Evolutionary conservation across 106 monocot genomes (phyloP).

Genomic region (Dioscorea zingiberensis): DNA sequence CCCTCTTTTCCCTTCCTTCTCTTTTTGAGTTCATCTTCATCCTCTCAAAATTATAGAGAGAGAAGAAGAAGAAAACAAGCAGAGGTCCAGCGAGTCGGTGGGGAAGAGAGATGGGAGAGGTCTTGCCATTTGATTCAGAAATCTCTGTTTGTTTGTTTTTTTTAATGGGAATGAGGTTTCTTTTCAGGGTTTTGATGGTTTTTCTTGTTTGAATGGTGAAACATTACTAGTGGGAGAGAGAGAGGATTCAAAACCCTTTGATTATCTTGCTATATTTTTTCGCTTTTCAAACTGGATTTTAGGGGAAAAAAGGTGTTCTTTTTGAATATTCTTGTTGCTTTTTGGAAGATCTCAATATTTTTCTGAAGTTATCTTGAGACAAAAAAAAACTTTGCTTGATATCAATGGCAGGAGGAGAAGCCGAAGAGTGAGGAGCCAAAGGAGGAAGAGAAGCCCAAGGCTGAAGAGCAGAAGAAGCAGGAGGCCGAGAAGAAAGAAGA

Average conservation of each 20-base stretch:
- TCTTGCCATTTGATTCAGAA: neutral
- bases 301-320: too few species aligned
- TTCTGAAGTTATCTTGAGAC: too few species aligned
- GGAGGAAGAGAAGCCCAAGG: conserved; percentile 29
- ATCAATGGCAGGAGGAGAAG: conserved; percentile 19
- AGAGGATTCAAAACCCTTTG: too few species aligned
- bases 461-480: conserved; percentile 24
- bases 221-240: too few species aligned
- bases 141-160: neutral
- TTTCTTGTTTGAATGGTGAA: too few species aligned
- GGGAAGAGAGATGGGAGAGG: conserved; percentile 4
- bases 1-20: too few species aligned
- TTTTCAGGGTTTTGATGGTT: too few species aligned
- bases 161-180: neutral
- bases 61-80: neutral
- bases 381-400: neutral
- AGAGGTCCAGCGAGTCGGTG: too few species aligned
- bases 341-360: neutral
- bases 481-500: conserved; percentile 2
- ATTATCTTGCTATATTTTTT: too few species aligned
- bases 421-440: conserved; percentile 14
- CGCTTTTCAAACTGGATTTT: too few species aligned
- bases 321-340: too few species aligned
- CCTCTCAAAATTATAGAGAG: neutral
- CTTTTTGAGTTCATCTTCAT: too few species aligned